Percentiles rank a stretch among this genome's conserved stretches.
phyloP scores from a whole-genome alignment of 1,139 yeast species.

The Yamadazyma diospyri region DNA sequence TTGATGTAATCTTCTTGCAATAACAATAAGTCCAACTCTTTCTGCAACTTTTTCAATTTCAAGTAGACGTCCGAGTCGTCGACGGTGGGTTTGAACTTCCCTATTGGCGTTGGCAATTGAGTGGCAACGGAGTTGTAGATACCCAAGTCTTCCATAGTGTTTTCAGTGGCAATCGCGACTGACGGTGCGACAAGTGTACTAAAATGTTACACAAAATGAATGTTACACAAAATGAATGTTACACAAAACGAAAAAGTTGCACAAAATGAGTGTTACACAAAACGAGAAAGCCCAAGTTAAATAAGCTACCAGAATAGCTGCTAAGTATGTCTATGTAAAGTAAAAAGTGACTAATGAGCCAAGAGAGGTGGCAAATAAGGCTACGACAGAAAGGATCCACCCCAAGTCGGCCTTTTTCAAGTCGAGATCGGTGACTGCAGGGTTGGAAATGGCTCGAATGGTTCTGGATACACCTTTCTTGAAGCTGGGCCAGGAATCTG shows the following conservation, averaged over 20 bases:
- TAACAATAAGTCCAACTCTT: constrained; percentile 76
- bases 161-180: constrained; percentile 3
- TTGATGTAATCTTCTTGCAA: constrained; percentile 95
- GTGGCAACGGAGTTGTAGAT: constrained; percentile 18
- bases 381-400: constrained; percentile 3
- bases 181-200: neutral
- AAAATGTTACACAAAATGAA: no score
- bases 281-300: no score
- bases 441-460: constrained; percentile 18
- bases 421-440: constrained; percentile 1
- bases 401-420: constrained; percentile 6
- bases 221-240: no score
- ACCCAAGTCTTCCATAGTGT: constrained; percentile 27
- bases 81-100: constrained; percentile 10
- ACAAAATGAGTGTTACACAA: no score
- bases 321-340: neutral
- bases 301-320: no score
- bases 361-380: constrained; percentile 2
- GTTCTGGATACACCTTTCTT: constrained; percentile 13
- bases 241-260: no score
- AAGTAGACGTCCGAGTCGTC: constrained; percentile 69
- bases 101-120: constrained; percentile 14
- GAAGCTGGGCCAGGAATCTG: constrained; percentile 18
- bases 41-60: constrained; percentile 80
- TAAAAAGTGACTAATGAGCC: neutral